Percentiles rank a stretch among this genome's conserved stretches.
These are phyloP conservation scores for Stemphylium vesicarium DNA, from an alignment of 2,329 filamentous ascomycete genomes.

Conservation along the genomic window DNA sequence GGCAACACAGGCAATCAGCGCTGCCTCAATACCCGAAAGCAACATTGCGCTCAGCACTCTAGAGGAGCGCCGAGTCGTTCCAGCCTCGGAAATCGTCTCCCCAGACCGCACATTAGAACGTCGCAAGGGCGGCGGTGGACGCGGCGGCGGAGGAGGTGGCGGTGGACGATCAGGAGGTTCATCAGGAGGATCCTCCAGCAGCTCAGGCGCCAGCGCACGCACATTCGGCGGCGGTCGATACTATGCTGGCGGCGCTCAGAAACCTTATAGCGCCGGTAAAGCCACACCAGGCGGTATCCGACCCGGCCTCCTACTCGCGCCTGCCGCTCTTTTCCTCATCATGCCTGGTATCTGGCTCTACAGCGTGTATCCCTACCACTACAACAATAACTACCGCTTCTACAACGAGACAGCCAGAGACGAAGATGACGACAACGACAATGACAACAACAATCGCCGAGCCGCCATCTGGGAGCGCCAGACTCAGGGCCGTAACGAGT, in stretches of 20 bases:
- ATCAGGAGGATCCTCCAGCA: constrained; percentile 54
- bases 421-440: constrained; percentile 52
- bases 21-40: constrained; percentile 37
- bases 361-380: constrained; percentile 67
- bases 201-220: constrained; percentile 61
- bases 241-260: constrained; percentile 66
- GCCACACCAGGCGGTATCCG: constrained; percentile 62
- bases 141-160: constrained; percentile 35
- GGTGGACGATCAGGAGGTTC: constrained; percentile 19
- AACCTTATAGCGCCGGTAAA: background rate
- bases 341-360: constrained; percentile 71
- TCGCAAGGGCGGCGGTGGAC: constrained; percentile 49
- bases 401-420: constrained; percentile 53
- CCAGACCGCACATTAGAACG: constrained; percentile 45
- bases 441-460: constrained; percentile 11
- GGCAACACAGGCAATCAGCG: constrained; percentile 29
- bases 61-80: constrained; percentile 22
- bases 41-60: constrained; percentile 33
- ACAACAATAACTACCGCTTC: constrained; percentile 62
- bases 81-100: constrained; percentile 32
- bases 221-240: constrained; percentile 67
- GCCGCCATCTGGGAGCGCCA: constrained; percentile 10
- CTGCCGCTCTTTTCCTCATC: constrained; percentile 57
- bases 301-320: constrained; percentile 56
- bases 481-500: constrained; percentile 58